A percentile compares a stretch with the other conserved stretches of the same genome.
phyloP scores from a whole-genome alignment of 306 rosid species.

The Corylus avellana region DNA sequence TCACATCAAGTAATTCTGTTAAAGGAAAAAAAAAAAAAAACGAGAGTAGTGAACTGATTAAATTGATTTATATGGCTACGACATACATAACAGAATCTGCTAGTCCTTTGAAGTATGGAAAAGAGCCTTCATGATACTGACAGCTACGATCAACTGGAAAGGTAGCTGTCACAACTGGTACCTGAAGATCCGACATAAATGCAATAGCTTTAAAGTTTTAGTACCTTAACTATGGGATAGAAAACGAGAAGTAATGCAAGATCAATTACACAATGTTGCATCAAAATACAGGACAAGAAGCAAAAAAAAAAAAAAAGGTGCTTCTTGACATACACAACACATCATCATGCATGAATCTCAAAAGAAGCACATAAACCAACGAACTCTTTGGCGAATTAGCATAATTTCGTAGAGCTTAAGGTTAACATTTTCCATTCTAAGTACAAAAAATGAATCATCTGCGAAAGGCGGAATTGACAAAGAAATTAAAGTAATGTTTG shows the following conservation, averaged over 20 bases:
- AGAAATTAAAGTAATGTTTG: too few relatives aligned
- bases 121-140: constrained; percentile 79
- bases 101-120: constrained; percentile 87
- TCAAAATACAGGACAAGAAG: constrained; percentile 18
- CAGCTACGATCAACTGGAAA: constrained; percentile 77
- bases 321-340: background rate
- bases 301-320: background rate
- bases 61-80: constrained; percentile 15
- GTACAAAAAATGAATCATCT: background rate
- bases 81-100: constrained; percentile 74
- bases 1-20: constrained; percentile 18
- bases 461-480: background rate
- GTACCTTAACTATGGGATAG: constrained; percentile 5
- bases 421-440: background rate
- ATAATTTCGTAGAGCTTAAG: background rate
- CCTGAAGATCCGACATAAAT: constrained; percentile 52
- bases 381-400: background rate
- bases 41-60: background rate
- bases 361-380: background rate
- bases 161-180: constrained; percentile 92
- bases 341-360: background rate
- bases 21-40: background rate
- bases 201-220: constrained; percentile 15
- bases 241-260: constrained; percentile 2
- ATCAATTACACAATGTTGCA: constrained; percentile 12